These are phyloP conservation scores for Irpex lacteus DNA, from an alignment of 1,284 basidiomycete genomes.

Conservation along the genomic window DNA sequence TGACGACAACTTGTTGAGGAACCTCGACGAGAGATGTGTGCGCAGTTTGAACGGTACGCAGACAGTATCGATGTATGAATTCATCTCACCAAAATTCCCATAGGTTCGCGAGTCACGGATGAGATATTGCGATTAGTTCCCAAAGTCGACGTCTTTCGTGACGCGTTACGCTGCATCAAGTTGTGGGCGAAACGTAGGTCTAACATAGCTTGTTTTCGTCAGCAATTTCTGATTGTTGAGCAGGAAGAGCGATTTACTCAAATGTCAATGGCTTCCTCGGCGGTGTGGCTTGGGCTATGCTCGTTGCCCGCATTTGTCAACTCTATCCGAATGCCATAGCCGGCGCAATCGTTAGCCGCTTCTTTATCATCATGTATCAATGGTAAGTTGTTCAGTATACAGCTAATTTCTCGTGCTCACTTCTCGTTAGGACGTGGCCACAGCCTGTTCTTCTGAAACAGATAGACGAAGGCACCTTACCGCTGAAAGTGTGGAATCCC, in stretches of 20 bases:
- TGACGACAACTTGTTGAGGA: conserved; percentile 90
- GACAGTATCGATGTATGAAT: conserved; percentile 12
- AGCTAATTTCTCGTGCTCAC: conserved; percentile 12
- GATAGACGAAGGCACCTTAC: conserved; percentile 93
- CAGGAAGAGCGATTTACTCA: conserved; percentile 94
- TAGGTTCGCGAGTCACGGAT: conserved; percentile 94
- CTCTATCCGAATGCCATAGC: conserved; percentile 95
- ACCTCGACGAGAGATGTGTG: conserved; percentile 93
- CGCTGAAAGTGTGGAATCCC: conserved; percentile 97
- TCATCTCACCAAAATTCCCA: conserved; percentile 5
- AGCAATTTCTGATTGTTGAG: conserved; percentile 11
- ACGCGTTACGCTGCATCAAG: conserved; percentile 94
- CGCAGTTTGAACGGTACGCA: conserved; percentile 86
- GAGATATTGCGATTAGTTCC: conserved; percentile 96
- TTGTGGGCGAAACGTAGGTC: conserved; percentile 92
- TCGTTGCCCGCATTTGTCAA: conserved; percentile 98
- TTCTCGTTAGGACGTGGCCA: conserved; percentile 82
- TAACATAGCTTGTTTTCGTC: background rate
- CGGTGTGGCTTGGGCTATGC: conserved; percentile 98
- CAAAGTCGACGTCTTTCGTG: conserved; percentile 91
- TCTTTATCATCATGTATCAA: conserved; percentile 96
- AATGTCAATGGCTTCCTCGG: conserved; percentile 98
- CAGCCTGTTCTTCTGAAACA: conserved; percentile 95
- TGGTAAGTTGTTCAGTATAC: conserved; percentile 54
- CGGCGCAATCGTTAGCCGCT: conserved; percentile 94